These are phyloP conservation scores for Marasmius fiardii DNA, from an alignment of 1,284 basidiomycete genomes.

Conservation along the genomic window DNA sequence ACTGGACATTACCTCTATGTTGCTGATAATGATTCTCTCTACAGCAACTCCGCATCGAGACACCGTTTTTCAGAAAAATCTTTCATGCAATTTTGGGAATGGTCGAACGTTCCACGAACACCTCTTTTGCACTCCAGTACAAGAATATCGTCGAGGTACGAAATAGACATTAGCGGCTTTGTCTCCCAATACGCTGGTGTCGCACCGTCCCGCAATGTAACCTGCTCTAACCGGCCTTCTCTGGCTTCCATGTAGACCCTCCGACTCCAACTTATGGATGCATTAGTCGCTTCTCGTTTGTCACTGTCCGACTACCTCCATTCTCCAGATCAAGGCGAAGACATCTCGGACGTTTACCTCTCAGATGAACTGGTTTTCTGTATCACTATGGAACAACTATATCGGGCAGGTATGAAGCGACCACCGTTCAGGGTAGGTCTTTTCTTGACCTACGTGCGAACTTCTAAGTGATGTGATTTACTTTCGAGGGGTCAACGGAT, in stretches of 20 bases:
- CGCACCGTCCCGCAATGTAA: too few species aligned
- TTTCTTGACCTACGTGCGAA: slow-evolving; percentile 6
- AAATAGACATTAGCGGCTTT: background rate
- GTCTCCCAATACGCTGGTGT: too few species aligned
- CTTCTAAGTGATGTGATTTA: slow-evolving; percentile 11
- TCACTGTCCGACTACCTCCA: slow-evolving; percentile 22
- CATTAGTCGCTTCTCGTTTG: slow-evolving; percentile 14
- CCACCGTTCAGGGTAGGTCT: slow-evolving; percentile 49
- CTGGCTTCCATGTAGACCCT: slow-evolving; percentile 10
- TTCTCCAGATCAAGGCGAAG: background rate
- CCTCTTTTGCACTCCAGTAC: slow-evolving; percentile 41
- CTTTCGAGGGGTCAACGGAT: slow-evolving; percentile 14
- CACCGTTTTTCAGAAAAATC: slow-evolving; percentile 44
- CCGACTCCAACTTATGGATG: slow-evolving; percentile 11
- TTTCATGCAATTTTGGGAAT: slow-evolving; percentile 49
- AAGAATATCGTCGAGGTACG: slow-evolving; percentile 47
- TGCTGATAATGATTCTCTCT: background rate
- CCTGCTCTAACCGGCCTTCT: background rate
- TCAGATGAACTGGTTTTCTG: slow-evolving; percentile 34
- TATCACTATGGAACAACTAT: slow-evolving; percentile 45
- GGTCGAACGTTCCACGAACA: slow-evolving; percentile 47
- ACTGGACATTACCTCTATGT: background rate
- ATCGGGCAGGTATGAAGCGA: slow-evolving; percentile 38
- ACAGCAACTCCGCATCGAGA: slow-evolving; percentile 59
- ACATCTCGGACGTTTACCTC: slow-evolving; percentile 20